Evolutionary conservation across 1,284 basidiomycete species (phyloP).

Genomic region (Amylostereum areolatum): DNA sequence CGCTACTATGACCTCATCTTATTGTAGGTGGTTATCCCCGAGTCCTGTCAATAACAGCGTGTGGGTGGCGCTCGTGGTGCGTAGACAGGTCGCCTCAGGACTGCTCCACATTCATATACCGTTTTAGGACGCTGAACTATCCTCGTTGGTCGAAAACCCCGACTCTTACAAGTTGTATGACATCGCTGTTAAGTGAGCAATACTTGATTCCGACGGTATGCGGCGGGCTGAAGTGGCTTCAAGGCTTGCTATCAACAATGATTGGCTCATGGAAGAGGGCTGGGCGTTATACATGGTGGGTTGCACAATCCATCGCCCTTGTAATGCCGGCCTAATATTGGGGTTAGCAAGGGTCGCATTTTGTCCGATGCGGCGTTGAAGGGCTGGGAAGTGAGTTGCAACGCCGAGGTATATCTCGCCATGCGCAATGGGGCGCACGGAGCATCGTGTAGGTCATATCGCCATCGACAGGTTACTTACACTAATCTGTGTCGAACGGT

Average conservation of each 20-base stretch:
- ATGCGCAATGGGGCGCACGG: constrained; percentile 65
- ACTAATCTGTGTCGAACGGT: neutral
- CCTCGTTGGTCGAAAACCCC: constrained; percentile 46
- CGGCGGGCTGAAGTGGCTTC: neutral
- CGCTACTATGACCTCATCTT: constrained; percentile 3
- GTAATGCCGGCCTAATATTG: constrained; percentile 9
- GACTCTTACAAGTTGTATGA: constrained; percentile 63
- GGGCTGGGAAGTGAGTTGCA: constrained; percentile 60
- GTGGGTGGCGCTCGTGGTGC: constrained; percentile 61
- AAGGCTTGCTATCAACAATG: constrained; percentile 57
- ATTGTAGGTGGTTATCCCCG: constrained; percentile 54
- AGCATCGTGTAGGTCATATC: constrained; percentile 53
- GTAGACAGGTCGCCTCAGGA: constrained; percentile 16
- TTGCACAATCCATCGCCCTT: neutral
- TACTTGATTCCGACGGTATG: neutral
- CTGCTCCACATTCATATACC: constrained; percentile 2
- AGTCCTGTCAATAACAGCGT: constrained; percentile 61
- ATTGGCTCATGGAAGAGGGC: constrained; percentile 66
- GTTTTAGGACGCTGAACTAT: constrained; percentile 59
- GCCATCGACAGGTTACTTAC: neutral
- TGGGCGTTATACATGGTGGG: constrained; percentile 59
- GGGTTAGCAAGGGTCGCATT: constrained; percentile 61
- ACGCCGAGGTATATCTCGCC: constrained; percentile 54
- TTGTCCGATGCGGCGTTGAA: constrained; percentile 60
- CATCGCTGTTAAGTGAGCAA: constrained; percentile 51